These are phyloP conservation scores for Phaffia australis DNA, from an alignment of 768 basidiomycete species.

Conservation along the genomic window DNA sequence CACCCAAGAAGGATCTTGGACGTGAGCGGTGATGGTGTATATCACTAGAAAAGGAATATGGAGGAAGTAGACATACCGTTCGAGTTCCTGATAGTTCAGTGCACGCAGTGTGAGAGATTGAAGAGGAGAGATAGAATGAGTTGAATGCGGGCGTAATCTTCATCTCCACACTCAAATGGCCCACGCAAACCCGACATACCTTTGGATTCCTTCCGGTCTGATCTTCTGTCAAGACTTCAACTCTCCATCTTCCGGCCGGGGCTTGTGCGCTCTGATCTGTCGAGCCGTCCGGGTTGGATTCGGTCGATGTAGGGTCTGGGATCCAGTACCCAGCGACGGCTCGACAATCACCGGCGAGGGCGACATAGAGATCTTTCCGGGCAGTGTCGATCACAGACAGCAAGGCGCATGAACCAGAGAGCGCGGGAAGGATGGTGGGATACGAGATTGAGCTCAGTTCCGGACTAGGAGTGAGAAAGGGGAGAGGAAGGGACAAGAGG, in stretches of 20 bases:
- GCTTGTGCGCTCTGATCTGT: conserved; percentile 32
- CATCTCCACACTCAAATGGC: not conserved
- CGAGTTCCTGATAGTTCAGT: no score
- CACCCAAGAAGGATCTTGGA: not conserved
- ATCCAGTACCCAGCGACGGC: conserved; percentile 93
- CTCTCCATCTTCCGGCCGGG: conserved; percentile 68
- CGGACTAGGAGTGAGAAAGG: conserved; percentile 42
- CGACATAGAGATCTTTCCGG: conserved; percentile 72
- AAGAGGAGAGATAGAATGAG: not conserved
- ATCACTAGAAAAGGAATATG: no score
- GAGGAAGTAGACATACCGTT: no score
- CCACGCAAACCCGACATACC: conserved; percentile 45
- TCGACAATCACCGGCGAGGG: conserved; percentile 83
- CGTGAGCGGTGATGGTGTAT: no score
- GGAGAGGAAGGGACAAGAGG: conserved; percentile 59
- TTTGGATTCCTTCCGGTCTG: conserved; percentile 86
- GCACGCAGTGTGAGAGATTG: no score
- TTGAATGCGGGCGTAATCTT: not conserved
- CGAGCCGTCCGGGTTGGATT: not conserved
- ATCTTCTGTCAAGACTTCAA: conserved; percentile 89
- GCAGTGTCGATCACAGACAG: conserved; percentile 78
- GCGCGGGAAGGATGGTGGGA: conserved; percentile 66
- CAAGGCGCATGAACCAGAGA: conserved; percentile 84
- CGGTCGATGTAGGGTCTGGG: conserved; percentile 38
- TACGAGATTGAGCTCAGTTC: conserved; percentile 46